phyloP scores from a whole-genome alignment of 2,329 filamentous ascomycete genomes.

The Pseudopyrenochaeta lycopersici region DNA sequence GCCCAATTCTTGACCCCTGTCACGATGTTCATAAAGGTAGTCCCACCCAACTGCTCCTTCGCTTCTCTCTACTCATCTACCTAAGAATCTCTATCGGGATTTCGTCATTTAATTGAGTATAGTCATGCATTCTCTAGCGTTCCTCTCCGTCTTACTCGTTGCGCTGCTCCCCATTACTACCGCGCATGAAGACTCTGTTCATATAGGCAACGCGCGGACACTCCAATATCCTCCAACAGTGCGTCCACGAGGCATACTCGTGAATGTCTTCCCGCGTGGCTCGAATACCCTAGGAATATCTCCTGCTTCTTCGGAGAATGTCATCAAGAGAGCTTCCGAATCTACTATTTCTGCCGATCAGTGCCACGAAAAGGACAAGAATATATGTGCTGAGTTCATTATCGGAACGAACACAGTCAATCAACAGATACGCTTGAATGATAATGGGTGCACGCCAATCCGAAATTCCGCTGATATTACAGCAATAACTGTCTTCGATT shows the following conservation, averaged over 20 bases:
- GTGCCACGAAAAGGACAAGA: not conserved
- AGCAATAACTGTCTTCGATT: conserved; percentile 3
- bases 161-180: not conserved
- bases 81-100: not conserved
- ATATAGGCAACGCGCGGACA: not conserved
- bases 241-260: not conserved
- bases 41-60: no score
- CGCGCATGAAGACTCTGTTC: not conserved
- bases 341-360: not conserved
- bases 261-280: not conserved
- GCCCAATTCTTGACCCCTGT: no score
- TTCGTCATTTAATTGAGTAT: no score
- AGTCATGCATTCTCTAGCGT: not conserved
- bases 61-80: no score
- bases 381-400: conserved; percentile 6
- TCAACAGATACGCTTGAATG: conserved; percentile 1
- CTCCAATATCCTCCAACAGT: not conserved
- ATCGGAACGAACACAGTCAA: not conserved
- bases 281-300: not conserved
- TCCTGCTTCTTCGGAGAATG: not conserved
- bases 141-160: not conserved
- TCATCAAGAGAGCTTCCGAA: not conserved
- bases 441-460: conserved; percentile 1
- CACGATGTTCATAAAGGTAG: no score
- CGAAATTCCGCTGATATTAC: not conserved